phyloP scores from a whole-genome alignment of 345 rosid species.

The Moricandia moricandioides region DNA sequence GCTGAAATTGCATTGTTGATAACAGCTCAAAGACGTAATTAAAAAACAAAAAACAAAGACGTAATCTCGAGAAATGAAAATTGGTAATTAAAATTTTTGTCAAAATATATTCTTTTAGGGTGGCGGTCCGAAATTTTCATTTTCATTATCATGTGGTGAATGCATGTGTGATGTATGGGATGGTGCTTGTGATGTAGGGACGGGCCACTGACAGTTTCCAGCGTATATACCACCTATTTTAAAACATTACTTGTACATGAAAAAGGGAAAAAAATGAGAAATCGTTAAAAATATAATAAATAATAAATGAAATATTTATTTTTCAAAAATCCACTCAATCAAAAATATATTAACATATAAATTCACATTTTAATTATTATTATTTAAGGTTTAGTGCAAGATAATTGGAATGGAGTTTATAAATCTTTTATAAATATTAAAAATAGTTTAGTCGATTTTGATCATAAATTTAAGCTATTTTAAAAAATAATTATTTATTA shows the following conservation, averaged over 20 bases:
- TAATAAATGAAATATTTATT: too few relatives aligned
- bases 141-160: neutral
- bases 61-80: neutral
- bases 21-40: neutral
- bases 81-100: neutral
- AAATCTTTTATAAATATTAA: too few relatives aligned
- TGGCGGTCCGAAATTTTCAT: too few relatives aligned
- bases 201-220: conserved; percentile 29
- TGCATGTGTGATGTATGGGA: conserved; percentile 40
- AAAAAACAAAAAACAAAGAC: neutral
- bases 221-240: conserved; percentile 16
- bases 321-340: too few relatives aligned
- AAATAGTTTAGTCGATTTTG: too few relatives aligned
- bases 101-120: neutral
- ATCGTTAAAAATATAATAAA: too few relatives aligned
- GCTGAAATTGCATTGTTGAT: neutral
- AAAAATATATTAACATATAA: too few relatives aligned
- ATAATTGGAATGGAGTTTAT: too few relatives aligned
- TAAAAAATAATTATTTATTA: too few relatives aligned
- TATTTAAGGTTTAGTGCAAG: too few relatives aligned
- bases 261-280: neutral
- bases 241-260: neutral
- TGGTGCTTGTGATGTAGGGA: conserved; percentile 45
- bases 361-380: too few relatives aligned
- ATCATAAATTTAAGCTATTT: too few relatives aligned